Base-by-base conservation (phyloP, 306 rosid species). In the Cucumis melo region DNA sequence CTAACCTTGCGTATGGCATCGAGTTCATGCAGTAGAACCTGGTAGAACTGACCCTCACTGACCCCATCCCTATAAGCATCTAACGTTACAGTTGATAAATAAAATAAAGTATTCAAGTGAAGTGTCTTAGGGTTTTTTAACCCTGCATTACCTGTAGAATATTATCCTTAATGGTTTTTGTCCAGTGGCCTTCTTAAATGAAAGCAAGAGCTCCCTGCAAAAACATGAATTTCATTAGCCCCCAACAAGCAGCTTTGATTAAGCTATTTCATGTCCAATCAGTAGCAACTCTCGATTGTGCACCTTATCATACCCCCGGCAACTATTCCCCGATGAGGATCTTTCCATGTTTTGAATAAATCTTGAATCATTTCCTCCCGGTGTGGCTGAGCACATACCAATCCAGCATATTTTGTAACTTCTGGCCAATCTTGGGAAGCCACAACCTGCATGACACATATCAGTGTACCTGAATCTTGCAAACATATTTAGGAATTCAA, bases 381-480 rank as follows among this genome's bases (percentile, higher is more conserved):
- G 74, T 86, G 97, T 56, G 93, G 78, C 82, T 91, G 97, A 77
- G 97, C 90, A 48, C 91, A 86, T 56, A 91, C 93, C 59, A 91
- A 79, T 56, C 97, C 97, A 29, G 93, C 93, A 82, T 91, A 89
- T 62, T 87, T 91, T 34, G 92, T 87, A 68, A 91, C 87, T 84
- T 89, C 97, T 27, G 97, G 97, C 97, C 97, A 91, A 80, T 91
- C 97, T 80, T 89, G 97, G 68, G 93, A 91, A 46, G 97, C 93
- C 79, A 91, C 93, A 77, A 91, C 93, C 97, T 91, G 84, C 66
- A 65, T 41, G 76, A 67, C 36, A 75, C 42, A 58, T 56, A 56
- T 46, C 41, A 15, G 8, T 46, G 34, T 70, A 14, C 14, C 58
- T 70, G 13, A 70, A 44, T 70, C 74, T 13, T 24, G 55, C 13